phyloP scores from a whole-genome alignment of 2,329 filamentous ascomycete genomes.

The Clonostachys chloroleuca region DNA sequence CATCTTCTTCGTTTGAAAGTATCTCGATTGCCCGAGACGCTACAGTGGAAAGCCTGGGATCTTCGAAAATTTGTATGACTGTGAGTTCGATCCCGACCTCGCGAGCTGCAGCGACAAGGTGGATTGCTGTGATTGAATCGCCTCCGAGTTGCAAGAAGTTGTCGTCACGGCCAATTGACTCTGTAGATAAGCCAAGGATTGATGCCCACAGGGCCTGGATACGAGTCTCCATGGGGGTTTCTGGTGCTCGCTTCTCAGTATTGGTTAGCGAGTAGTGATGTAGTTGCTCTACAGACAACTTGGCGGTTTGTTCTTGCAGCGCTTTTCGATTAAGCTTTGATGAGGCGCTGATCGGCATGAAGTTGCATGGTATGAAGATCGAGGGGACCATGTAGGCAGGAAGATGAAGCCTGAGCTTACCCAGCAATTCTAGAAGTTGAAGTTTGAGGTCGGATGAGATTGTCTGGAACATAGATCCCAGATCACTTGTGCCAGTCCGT shows the following conservation, averaged over 20 bases:
- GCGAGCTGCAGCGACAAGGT: constrained; percentile 2
- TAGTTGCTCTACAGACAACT: constrained; percentile 5
- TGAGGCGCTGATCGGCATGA: constrained; percentile 33
- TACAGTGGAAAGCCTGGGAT: not conserved
- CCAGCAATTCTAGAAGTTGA: not conserved
- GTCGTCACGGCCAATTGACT: constrained; percentile 1
- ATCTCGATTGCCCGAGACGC: not conserved
- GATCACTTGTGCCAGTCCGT: not conserved
- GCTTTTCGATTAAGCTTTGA: constrained; percentile 28
- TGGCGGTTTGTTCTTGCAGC: constrained; percentile 1
- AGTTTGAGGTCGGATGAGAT: not conserved
- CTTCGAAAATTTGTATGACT: constrained; percentile 8
- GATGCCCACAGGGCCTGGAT: not conserved
- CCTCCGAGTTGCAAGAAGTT: constrained; percentile 8
- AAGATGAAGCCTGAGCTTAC: not conserved
- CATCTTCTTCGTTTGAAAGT: not conserved
- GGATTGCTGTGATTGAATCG: constrained; percentile 9
- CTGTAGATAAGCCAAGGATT: not conserved
- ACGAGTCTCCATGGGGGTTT: not conserved
- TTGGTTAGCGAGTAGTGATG: constrained; percentile 14
- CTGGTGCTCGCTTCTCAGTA: constrained; percentile 5
- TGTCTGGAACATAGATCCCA: constrained; percentile 2
- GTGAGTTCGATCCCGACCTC: constrained; percentile 3
- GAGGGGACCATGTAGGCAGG: constrained; percentile 9
- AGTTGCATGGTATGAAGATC: constrained; percentile 2